Evolutionary conservation across 139 green algal species (phyloP).

Genomic region (Ulvella scutata): DNA sequence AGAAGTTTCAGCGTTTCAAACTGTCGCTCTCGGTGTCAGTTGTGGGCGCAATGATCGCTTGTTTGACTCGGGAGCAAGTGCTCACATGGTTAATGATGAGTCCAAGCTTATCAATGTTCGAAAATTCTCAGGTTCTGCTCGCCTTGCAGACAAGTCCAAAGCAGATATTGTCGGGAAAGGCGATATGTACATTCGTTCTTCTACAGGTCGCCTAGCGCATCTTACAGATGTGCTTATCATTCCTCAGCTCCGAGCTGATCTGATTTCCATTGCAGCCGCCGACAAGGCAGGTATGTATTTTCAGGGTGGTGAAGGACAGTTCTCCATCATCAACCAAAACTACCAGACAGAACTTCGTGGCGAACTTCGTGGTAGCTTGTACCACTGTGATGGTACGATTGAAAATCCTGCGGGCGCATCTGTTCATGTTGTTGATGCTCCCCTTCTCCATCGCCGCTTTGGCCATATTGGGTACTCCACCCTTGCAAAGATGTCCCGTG

Average conservation of each 20-base stretch:
- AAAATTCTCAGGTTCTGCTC: background rate
- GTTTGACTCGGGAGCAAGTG: background rate
- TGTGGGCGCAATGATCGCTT: too few relatives aligned
- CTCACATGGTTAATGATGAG: background rate
- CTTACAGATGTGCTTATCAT: background rate
- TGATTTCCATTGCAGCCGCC: background rate
- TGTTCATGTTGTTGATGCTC: background rate
- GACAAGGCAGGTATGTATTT: background rate
- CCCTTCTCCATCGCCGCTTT: constrained; percentile 2
- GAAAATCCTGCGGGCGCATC: background rate
- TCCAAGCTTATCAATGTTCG: too few relatives aligned
- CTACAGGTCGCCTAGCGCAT: background rate
- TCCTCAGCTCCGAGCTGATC: background rate
- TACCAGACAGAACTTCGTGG: background rate
- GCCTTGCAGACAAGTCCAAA: background rate
- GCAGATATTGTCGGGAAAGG: background rate
- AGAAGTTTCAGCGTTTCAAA: too few relatives aligned
- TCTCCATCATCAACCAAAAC: background rate
- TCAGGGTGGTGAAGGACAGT: background rate
- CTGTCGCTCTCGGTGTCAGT: too few relatives aligned
- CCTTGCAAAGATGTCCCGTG: background rate
- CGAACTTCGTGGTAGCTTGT: background rate
- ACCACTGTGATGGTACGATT: background rate
- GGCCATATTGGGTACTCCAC: background rate
- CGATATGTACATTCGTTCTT: background rate